Evolutionary conservation across 768 basidiomycete species (phyloP).

Genomic region (Pleurotus djamor): DNA sequence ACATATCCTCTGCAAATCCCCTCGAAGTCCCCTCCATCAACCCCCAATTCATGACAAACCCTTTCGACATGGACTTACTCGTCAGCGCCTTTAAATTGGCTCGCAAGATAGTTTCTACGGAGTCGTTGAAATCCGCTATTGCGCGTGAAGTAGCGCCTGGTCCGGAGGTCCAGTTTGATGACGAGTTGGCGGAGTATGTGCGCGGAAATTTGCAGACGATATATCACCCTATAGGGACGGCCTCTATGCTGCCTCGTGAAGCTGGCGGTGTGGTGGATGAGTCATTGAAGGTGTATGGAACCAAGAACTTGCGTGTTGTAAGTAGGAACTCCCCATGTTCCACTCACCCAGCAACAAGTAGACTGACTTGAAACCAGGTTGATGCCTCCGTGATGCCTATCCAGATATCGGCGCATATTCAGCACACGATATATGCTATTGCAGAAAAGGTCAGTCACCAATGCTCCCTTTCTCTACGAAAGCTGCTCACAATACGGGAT

Average conservation of each 20-base stretch:
- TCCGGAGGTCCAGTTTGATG: slow-evolving; percentile 16
- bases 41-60: slow-evolving; percentile 13
- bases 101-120: slow-evolving; percentile 9
- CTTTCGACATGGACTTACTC: slow-evolving; percentile 20
- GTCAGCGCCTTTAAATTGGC: slow-evolving; percentile 15
- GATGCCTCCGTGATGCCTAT: slow-evolving; percentile 20
- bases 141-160: slow-evolving; percentile 15
- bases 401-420: slow-evolving; percentile 15
- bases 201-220: slow-evolving; percentile 5
- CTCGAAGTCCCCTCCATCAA: slow-evolving; percentile 14
- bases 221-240: slow-evolving; percentile 33
- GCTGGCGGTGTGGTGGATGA: slow-evolving; percentile 26
- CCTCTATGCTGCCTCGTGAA: slow-evolving; percentile 17
- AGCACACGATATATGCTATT: slow-evolving; percentile 18
- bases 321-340: slow-evolving; percentile 16
- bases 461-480: too few relatives aligned
- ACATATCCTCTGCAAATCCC: slow-evolving; percentile 17
- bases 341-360: neutral
- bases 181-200: slow-evolving; percentile 14
- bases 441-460: slow-evolving; percentile 16
- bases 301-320: slow-evolving; percentile 28
- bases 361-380: slow-evolving; percentile 5
- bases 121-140: slow-evolving; percentile 5
- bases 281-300: slow-evolving; percentile 23
- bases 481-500: neutral